Conservation (phyloP, 108 stramenopile species). For the Cyclostephanos invisitatus region DNA sequence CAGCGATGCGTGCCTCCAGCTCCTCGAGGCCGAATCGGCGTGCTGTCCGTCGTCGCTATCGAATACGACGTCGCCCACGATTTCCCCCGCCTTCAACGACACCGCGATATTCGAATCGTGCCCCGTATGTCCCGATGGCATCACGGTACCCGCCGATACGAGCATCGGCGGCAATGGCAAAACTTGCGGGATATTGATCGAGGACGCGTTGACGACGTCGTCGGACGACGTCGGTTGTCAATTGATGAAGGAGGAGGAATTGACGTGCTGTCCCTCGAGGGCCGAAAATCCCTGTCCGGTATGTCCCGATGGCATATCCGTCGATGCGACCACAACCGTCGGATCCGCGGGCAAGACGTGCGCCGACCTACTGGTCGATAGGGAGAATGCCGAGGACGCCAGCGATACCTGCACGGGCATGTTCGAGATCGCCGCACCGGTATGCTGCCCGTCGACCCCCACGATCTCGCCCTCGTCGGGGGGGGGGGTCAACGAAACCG, state of each 20-base stretch:
- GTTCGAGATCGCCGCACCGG: neutral
- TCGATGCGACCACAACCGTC: neutral
- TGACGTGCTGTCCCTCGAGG: neutral
- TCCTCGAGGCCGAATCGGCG: neutral
- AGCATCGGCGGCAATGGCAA: neutral
- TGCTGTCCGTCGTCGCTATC: neutral
- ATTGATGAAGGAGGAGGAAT: neutral
- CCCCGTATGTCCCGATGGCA: neutral
- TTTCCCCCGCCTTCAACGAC: neutral
- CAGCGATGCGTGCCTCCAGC: neutral
- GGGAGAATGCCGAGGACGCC: neutral
- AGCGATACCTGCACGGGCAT: slow-evolving; percentile 4
- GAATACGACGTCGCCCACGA: neutral
- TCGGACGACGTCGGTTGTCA: neutral
- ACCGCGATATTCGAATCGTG: neutral
- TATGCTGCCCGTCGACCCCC: neutral
- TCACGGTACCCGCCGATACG: neutral
- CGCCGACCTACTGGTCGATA: neutral
- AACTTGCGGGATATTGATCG: neutral
- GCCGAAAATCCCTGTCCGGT: neutral
- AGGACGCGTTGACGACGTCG: neutral
- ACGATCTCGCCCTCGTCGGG: neutral
- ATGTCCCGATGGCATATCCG: neutral
- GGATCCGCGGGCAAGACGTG: neutral
- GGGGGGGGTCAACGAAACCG: neutral